Conservation (phyloP, 495 filamentous ascomycete species). For the Neurospora sp. region DNA sequence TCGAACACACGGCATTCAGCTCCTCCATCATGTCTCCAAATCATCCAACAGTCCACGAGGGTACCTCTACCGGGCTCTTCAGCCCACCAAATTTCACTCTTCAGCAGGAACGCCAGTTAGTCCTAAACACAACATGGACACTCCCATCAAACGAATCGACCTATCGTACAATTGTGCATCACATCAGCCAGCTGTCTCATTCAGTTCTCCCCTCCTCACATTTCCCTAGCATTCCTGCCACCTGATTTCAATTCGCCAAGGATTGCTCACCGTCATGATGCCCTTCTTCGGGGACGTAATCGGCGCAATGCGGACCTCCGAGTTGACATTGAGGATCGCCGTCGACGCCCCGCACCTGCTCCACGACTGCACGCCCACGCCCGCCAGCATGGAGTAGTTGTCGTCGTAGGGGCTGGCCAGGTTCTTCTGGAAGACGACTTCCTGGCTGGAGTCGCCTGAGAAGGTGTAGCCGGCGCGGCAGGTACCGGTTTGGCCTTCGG, state of each 20-base stretch:
- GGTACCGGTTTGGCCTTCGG: constrained; percentile 15
- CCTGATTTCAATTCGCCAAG: constrained; percentile 3
- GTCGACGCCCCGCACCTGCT: constrained; percentile 21
- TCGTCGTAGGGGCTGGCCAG: constrained; percentile 19
- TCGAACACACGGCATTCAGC: no score
- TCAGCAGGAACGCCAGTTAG: constrained; percentile 15
- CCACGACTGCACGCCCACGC: constrained; percentile 22
- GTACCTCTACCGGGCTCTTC: no score
- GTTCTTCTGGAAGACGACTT: constrained; percentile 28
- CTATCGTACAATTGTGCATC: constrained; percentile 5
- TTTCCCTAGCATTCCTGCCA: constrained; percentile 11
- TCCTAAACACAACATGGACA: constrained; percentile 18
- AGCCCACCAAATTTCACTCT: no score
- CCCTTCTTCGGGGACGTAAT: constrained; percentile 16
- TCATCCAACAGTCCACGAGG: no score
- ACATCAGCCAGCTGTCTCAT: neutral
- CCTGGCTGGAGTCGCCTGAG: constrained; percentile 20
- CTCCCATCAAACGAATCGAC: constrained; percentile 23
- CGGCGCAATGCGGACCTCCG: constrained; percentile 23
- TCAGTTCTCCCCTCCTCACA: neutral
- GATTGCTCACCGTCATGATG: constrained; percentile 20
- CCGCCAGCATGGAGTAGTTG: constrained; percentile 23
- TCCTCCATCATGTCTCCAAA: no score
- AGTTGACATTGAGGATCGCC: constrained; percentile 30
- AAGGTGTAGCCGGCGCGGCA: constrained; percentile 21